Percentiles rank a stretch among this genome's conserved stretches.
phyloP scores from a whole-genome alignment of 2,329 filamentous ascomycete species.

The Chaetothyriales sp. region DNA sequence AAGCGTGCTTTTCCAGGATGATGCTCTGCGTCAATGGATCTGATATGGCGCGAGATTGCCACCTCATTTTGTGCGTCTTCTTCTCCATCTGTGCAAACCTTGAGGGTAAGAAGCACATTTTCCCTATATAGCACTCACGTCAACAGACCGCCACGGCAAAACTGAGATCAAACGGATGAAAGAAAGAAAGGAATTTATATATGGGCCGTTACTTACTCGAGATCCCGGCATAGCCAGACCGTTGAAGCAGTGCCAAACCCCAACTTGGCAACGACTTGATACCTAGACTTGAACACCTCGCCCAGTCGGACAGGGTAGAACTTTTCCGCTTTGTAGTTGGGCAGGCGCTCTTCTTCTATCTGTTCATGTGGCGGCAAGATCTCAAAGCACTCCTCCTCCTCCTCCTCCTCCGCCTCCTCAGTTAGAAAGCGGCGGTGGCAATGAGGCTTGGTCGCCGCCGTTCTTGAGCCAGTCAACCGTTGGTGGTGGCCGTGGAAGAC shows the following conservation, averaged over 20 bases:
- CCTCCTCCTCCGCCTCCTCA: too few species aligned
- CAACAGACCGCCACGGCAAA: slow-evolving; percentile 19
- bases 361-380: not conserved
- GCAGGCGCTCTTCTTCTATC: not conserved
- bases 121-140: slow-evolving; percentile 1
- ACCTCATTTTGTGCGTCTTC: slow-evolving; percentile 13
- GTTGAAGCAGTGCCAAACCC: slow-evolving; percentile 28
- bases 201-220: not conserved
- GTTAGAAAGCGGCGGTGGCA: not conserved
- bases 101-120: slow-evolving; percentile 9
- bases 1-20: slow-evolving; percentile 21
- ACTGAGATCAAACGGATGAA: slow-evolving; percentile 14
- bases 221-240: slow-evolving; percentile 29
- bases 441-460: not conserved
- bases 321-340: slow-evolving; percentile 8
- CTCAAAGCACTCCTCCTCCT: too few species aligned
- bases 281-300: slow-evolving; percentile 28
- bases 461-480: too few species aligned
- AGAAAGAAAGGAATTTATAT: slow-evolving; percentile 20
- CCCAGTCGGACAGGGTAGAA: slow-evolving; percentile 29
- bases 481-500: too few species aligned
- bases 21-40: slow-evolving; percentile 13
- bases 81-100: slow-evolving; percentile 7
- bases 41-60: slow-evolving; percentile 12
- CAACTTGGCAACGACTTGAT: slow-evolving; percentile 20